Percentiles rank a stretch among this genome's conserved stretches.
phyloP scores from a whole-genome alignment of 306 rosid genomes.

The Potentilla sterilis region DNA sequence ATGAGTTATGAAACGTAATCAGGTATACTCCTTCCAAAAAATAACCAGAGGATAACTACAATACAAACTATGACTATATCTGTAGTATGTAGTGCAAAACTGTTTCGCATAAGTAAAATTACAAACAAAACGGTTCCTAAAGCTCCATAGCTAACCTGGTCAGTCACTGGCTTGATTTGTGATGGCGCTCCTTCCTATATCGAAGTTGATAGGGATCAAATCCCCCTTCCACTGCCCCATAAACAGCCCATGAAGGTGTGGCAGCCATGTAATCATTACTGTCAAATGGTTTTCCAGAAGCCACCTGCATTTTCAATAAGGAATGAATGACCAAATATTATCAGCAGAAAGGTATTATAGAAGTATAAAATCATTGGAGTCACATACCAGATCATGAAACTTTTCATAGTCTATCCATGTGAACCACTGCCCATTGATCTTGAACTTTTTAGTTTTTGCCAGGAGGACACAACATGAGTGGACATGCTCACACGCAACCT shows the following conservation, averaged over 20 bases:
- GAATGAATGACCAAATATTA: conserved; percentile 8
- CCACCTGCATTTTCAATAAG: conserved; percentile 63
- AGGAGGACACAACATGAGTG: conserved; percentile 96
- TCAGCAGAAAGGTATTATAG: not conserved
- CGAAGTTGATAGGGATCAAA: conserved; percentile 84
- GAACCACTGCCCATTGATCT: conserved; percentile 79
- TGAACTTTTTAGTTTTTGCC: conserved; percentile 85
- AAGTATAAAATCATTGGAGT: conserved; percentile 14
- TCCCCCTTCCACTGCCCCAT: conserved; percentile 91
- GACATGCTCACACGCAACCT: conserved; percentile 92
- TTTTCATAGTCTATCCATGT: conserved; percentile 97
- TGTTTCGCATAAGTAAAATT: conserved; percentile 2
- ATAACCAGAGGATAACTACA: not conserved
- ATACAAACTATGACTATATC: not conserved
- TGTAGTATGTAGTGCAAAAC: conserved; percentile 2
- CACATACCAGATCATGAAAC: conserved; percentile 83
- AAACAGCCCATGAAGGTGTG: conserved; percentile 92
- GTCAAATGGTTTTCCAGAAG: conserved; percentile 71
- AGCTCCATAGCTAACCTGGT: conserved; percentile 43
- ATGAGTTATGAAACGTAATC: no score
- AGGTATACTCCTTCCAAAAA: not conserved
- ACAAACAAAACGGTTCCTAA: conserved; percentile 23
- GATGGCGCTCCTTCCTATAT: conserved; percentile 86
- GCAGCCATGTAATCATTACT: conserved; percentile 80
- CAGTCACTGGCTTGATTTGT: conserved; percentile 52